phyloP scores from a whole-genome alignment of 495 filamentous ascomycete species.

The Neurospora sp. region DNA sequence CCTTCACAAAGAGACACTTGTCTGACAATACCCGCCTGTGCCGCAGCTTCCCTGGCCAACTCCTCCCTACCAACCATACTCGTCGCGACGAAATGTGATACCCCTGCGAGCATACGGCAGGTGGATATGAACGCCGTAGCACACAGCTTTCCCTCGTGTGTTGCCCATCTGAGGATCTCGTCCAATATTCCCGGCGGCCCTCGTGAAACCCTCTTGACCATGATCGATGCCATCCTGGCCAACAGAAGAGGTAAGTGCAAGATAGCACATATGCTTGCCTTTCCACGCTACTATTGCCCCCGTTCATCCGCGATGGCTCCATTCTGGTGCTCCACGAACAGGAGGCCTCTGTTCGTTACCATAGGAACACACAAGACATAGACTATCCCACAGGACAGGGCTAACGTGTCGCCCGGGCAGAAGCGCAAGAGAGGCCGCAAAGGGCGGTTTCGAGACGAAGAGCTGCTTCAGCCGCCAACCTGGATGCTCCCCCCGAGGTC shows the following conservation, averaged over 20 bases:
- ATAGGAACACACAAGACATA: not conserved
- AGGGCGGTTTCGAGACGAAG: conserved; percentile 23
- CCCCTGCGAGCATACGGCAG: conserved; percentile 47
- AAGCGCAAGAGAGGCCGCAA: conserved; percentile 17
- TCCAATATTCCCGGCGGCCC: conserved; percentile 59
- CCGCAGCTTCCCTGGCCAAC: conserved; percentile 57
- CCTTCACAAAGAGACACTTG: not conserved
- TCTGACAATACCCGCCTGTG: conserved; percentile 7
- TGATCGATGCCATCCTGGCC: conserved; percentile 59
- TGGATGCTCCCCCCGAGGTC: conserved; percentile 38
- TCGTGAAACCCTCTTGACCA: conserved; percentile 66
- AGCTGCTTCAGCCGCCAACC: conserved; percentile 42
- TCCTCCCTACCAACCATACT: conserved; percentile 61
- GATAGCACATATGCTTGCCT: not conserved
- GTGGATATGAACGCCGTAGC: conserved; percentile 53
- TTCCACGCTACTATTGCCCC: not conserved
- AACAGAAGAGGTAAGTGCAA: conserved; percentile 52
- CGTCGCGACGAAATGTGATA: conserved; percentile 80
- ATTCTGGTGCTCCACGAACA: not conserved
- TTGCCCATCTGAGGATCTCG: conserved; percentile 66
- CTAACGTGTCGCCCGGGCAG: conserved; percentile 9
- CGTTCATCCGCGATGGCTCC: not conserved
- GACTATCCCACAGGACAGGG: not conserved
- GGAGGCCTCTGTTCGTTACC: not conserved
- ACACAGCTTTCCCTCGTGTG: conserved; percentile 46